phyloP scores from a whole-genome alignment of 345 rosid species.

The Linum lewisii region DNA sequence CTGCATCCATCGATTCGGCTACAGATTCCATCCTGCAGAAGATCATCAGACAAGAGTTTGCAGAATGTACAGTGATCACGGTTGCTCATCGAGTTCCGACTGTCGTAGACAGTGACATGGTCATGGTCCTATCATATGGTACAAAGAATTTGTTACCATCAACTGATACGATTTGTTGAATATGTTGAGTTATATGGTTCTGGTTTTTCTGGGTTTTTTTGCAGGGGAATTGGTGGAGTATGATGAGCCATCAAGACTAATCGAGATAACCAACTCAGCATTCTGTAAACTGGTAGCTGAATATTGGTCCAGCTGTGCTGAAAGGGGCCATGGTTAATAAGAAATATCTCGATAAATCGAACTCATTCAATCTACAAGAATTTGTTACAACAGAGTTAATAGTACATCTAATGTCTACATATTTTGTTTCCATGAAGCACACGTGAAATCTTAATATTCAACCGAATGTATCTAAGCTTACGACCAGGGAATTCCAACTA shows the following conservation, averaged over 20 bases:
- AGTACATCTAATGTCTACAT: too few relatives aligned
- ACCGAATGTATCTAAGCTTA: too few relatives aligned
- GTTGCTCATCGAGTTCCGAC: constrained; percentile 74
- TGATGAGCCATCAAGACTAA: constrained; percentile 52
- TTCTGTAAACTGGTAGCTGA: constrained; percentile 72
- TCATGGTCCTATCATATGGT: constrained; percentile 77
- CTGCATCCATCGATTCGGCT: constrained; percentile 60
- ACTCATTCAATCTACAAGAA: too few relatives aligned
- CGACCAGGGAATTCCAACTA: too few relatives aligned
- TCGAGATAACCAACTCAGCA: constrained; percentile 46
- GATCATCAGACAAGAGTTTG: constrained; percentile 55
- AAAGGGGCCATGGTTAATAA: too few relatives aligned
- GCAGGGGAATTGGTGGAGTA: constrained; percentile 56
- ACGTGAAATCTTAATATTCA: too few relatives aligned
- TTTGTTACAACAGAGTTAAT: too few relatives aligned
- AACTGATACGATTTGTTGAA: too few relatives aligned
- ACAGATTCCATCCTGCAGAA: constrained; percentile 64
- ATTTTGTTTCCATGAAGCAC: too few relatives aligned
- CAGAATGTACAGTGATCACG: constrained; percentile 55
- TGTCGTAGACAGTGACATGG: constrained; percentile 69
- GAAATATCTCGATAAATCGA: too few relatives aligned
- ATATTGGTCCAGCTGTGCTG: constrained; percentile 72
- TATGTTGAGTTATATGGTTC: not conserved
- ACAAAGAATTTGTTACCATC: too few relatives aligned
- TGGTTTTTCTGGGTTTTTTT: not conserved